Evolutionary conservation across 495 filamentous ascomycete genomes (phyloP), one percentile per base, ranked within the genome.

Genomic region (Margaritispora aquatica): DNA sequence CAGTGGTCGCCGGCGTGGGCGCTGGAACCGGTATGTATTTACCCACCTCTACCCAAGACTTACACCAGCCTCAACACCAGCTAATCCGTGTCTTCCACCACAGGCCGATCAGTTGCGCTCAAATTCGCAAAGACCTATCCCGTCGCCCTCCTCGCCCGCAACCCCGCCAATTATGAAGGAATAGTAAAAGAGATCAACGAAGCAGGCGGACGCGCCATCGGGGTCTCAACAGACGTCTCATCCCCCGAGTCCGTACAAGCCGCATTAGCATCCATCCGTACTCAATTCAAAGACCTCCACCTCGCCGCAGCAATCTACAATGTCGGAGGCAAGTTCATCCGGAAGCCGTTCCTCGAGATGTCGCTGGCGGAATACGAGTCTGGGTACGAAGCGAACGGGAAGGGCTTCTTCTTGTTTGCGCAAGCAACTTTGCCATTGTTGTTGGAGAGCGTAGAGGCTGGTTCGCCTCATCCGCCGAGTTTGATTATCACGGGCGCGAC

Each of bases 401-500:
- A 77, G 46, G 92, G 90, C 17, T 87, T 84, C 47, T 92, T 90
- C 74, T 75, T 84, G 71, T 96, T 96, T 71, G 82, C 89, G 17
- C 81, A 94, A 69, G 74, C 78, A 7, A 75, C 81, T 1, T 73
- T 97, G 0, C 92, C 92, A 1, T 76, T 88, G 9, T 80, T 96
- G 20, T 81, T 91, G 22, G 71, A 71, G 0, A 62, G 75, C 26
- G 82, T 84, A 19, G 70, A 77, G 4, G 58, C n/a, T n/a, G n/a
- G 64, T 46, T 74, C 77, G 20, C 65, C 73, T 34, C 63, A 91
- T 66, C 90, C 89, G 3, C 89, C 92, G 0, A 85, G 88, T 1
- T 76, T 97, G 31, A 87, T 96, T 69, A 87, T 96, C 73, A 96
- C 93, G 0, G 88, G 91, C 34, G 91, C 92, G 0, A 96, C 92